Percentiles rank a stretch among this genome's conserved stretches.
phyloP scores from a whole-genome alignment of 352 stramenopile species.

The Pythium grandisporangium region DNA sequence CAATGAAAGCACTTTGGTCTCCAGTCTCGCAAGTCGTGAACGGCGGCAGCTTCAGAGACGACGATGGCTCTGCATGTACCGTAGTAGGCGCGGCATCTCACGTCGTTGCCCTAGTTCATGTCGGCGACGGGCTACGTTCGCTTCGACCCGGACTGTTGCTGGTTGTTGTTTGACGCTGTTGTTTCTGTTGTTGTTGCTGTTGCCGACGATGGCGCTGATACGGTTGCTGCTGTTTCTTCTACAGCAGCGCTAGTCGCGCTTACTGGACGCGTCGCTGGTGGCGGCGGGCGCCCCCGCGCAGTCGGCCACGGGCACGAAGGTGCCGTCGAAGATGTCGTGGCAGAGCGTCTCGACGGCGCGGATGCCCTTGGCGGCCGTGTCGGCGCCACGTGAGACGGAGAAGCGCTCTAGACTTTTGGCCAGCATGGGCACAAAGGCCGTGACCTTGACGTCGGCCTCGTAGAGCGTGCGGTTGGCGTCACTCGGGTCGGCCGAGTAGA shows the following conservation, averaged over 20 bases:
- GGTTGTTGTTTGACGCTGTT: conserved; percentile 3
- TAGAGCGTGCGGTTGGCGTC: conserved; percentile 52
- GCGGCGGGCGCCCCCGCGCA: too few species aligned
- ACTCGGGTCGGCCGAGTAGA: conserved; percentile 66
- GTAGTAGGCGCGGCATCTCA: too few species aligned
- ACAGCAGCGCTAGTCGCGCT: too few species aligned
- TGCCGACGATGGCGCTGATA: background rate
- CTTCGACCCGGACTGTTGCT: too few species aligned
- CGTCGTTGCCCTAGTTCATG: too few species aligned
- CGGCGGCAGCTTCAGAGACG: too few species aligned
- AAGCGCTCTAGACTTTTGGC: conserved; percentile 79
- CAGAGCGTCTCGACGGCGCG: conserved; percentile 73
- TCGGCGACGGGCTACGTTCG: too few species aligned
- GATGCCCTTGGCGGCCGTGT: conserved; percentile 76
- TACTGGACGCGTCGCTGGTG: too few species aligned
- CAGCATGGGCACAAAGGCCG: conserved; percentile 74
- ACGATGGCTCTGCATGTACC: too few species aligned
- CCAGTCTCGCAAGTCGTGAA: too few species aligned
- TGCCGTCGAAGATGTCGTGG: conserved; percentile 81
- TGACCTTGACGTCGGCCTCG: conserved; percentile 64
- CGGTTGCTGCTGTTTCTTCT: too few species aligned
- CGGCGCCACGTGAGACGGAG: conserved; percentile 53
- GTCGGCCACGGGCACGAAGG: conserved; percentile 46
- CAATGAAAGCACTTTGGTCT: too few species aligned
- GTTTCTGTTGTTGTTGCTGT: background rate